Base-by-base conservation (phyloP, 352 stramenopile species). In the Globisporangium cystogenes region DNA sequence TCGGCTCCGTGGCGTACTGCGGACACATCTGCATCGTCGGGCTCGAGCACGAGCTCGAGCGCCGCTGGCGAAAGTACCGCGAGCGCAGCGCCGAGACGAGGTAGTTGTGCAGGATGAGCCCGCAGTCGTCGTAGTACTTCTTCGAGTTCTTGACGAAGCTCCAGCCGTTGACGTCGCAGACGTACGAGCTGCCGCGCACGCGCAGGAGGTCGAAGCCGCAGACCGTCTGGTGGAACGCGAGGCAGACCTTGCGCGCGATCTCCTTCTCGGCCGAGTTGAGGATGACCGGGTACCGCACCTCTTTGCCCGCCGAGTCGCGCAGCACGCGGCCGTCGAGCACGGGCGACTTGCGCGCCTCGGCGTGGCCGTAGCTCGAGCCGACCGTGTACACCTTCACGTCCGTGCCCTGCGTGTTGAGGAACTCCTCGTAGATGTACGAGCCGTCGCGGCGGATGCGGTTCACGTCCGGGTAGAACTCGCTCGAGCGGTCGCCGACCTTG, bases 331-430 rank as follows among this genome's bases (percentile, higher is more conserved):
- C 98, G 75, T 99, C 97, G 1, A 99, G 90, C 16, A 98, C 95
- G 0, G 98, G 98, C 27, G 88, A 98, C 79, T 99, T 99, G 43
- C 97, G 77, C 7, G 98, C 98, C 69, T 99, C 98, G 4, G 97
- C 97, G 67, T 99, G 98, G 44, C 96, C 98, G 60, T 99, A 99
- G 64, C 97, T 96, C 6, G 96, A 95, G 3, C 96, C 97, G 0
- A 99, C 96, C 3, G 95, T 99, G 66, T 99, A 98, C n/a, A 97
- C 97, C 64, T 99, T 99, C 26, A 99, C 97, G 70, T 99, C 98
- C 4, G 97, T 99, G 37, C 98, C 98, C 68, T 99, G 96, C 7
- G 98, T 99, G 71, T 98, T 97, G 21, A 99, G 87, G 68, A 99
- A 99, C 53, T 97, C 88, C 65, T 99, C 95, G 67, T 99, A 98